Evolutionary conservation across 768 basidiomycete species (phyloP).

Genomic region (Collybiopsis luxurians): DNA sequence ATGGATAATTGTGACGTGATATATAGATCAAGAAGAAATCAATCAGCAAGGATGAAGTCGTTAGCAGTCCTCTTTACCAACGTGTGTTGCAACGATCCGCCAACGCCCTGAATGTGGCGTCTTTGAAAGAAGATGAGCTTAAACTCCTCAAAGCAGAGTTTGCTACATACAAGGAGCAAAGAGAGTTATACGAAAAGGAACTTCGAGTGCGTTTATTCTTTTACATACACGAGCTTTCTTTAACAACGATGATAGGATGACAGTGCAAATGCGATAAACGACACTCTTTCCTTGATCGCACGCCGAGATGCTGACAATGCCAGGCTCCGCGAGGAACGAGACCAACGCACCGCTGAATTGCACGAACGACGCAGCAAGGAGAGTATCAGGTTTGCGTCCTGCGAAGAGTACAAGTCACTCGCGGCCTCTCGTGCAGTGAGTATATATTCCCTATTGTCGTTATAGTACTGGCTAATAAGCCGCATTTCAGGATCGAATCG

Average conservation of each 20-base stretch:
- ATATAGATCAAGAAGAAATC: neutral
- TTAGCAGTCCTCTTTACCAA: slow-evolving; percentile 4
- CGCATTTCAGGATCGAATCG: slow-evolving; percentile 71
- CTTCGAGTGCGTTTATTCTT: slow-evolving; percentile 9
- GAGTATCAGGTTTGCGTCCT: slow-evolving; percentile 49
- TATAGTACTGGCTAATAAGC: slow-evolving; percentile 10
- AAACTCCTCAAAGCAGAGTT: slow-evolving; percentile 23
- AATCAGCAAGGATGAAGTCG: neutral
- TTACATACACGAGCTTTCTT: slow-evolving; percentile 10
- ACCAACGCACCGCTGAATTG: slow-evolving; percentile 62
- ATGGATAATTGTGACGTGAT: neutral
- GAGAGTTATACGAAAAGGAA: slow-evolving; percentile 1
- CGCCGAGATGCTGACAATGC: slow-evolving; percentile 67
- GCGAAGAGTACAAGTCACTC: slow-evolving; percentile 64
- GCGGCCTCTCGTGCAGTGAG: slow-evolving; percentile 58
- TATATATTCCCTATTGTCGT: slow-evolving; percentile 10
- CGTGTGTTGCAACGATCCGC: slow-evolving; percentile 1
- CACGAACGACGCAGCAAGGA: slow-evolving; percentile 70
- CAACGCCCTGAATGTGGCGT: neutral
- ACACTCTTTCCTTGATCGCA: slow-evolving; percentile 55
- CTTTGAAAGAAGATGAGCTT: slow-evolving; percentile 34
- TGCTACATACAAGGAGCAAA: neutral
- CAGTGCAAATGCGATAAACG: slow-evolving; percentile 53
- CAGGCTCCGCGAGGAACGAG: slow-evolving; percentile 70
- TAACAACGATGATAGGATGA: slow-evolving; percentile 23